Conservation (phyloP, 371 early-diverging fungal species). For the Mucor plumbeus region DNA sequence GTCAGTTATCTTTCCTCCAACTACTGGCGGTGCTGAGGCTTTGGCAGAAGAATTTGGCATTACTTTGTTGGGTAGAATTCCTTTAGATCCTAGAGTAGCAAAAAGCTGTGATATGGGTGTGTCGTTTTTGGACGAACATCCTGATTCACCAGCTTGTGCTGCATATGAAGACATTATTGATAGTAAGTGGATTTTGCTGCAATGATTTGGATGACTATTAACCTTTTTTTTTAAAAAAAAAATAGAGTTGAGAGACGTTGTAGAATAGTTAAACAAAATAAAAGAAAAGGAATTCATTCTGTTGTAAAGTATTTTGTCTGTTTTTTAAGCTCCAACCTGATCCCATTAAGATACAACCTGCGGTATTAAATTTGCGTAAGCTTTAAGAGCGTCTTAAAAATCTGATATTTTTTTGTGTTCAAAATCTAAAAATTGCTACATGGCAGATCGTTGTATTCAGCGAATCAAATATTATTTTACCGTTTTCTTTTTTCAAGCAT, state of each 20-base stretch:
- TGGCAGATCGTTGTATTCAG: too few species aligned
- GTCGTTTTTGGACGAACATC: conserved; percentile 85
- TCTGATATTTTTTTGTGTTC: too few species aligned
- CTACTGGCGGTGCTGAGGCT: conserved; percentile 88
- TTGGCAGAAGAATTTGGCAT: conserved; percentile 82
- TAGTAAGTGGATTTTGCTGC: conserved; percentile 36
- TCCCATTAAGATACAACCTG: too few species aligned
- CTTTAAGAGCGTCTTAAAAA: too few species aligned
- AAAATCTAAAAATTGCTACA: too few species aligned
- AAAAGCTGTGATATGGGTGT: conserved; percentile 83
- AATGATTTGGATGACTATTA: background rate
- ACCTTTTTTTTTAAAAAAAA: background rate
- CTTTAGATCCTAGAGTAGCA: conserved; percentile 91
- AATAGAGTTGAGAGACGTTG: conserved; percentile 22
- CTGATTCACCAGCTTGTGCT: conserved; percentile 84
- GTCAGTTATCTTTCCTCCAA: conserved; percentile 88
- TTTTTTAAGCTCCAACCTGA: too few species aligned
- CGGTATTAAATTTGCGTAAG: too few species aligned
- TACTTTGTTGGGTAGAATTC: conserved; percentile 85
- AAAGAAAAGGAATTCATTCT: too few species aligned
- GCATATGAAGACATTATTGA: conserved; percentile 79
- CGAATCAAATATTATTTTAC: too few species aligned
- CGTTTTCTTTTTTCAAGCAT: too few species aligned
- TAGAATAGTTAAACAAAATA: background rate
- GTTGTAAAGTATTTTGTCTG: too few species aligned